phyloP scores from a whole-genome alignment of 495 filamentous ascomycete genomes.

The Pyrenula aspistea region DNA sequence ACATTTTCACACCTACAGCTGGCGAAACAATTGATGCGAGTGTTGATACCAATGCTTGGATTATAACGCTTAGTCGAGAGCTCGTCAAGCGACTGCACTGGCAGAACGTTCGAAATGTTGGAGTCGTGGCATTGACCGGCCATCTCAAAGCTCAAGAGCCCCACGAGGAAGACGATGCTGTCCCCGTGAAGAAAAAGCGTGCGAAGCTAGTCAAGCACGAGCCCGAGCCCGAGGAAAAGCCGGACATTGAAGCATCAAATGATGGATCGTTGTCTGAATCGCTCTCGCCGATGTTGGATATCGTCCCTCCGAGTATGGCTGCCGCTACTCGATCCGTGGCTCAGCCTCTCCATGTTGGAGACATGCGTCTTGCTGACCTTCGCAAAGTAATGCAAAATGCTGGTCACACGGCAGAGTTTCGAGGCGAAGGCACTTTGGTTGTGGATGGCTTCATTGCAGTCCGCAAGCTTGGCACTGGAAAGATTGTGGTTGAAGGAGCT shows the following conservation, averaged over 20 bases:
- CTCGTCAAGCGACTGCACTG: conserved; percentile 78
- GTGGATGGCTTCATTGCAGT: conserved; percentile 83
- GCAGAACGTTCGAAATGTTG: conserved; percentile 84
- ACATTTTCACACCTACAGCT: conserved; percentile 68
- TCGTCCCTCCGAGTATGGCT: conserved; percentile 63
- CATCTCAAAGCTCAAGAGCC: conserved; percentile 31
- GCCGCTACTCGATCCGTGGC: conserved; percentile 65
- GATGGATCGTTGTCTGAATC: neutral
- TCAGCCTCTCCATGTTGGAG: conserved; percentile 88
- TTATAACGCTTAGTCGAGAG: conserved; percentile 72
- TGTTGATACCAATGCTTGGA: conserved; percentile 96
- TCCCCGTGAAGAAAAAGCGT: conserved; percentile 50
- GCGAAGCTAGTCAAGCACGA: conserved; percentile 46
- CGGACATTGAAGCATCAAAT: conserved; percentile 20
- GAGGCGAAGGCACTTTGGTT: conserved; percentile 82
- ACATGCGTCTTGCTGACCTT: conserved; percentile 80
- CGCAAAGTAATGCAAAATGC: conserved; percentile 68
- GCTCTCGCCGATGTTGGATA: conserved; percentile 55
- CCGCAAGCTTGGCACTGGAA: conserved; percentile 72
- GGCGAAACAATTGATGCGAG: conserved; percentile 72
- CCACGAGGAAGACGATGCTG: conserved; percentile 18
- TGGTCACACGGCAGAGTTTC: conserved; percentile 84
- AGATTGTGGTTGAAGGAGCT: conserved; percentile 81
- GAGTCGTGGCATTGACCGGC: conserved; percentile 79
- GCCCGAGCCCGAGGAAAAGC: conserved; percentile 12